A percentile compares a stretch with the other conserved stretches of the same genome.
Evolutionary conservation across 2,329 filamentous ascomycete species (phyloP).

Genomic region (Coniella vitis): DNA sequence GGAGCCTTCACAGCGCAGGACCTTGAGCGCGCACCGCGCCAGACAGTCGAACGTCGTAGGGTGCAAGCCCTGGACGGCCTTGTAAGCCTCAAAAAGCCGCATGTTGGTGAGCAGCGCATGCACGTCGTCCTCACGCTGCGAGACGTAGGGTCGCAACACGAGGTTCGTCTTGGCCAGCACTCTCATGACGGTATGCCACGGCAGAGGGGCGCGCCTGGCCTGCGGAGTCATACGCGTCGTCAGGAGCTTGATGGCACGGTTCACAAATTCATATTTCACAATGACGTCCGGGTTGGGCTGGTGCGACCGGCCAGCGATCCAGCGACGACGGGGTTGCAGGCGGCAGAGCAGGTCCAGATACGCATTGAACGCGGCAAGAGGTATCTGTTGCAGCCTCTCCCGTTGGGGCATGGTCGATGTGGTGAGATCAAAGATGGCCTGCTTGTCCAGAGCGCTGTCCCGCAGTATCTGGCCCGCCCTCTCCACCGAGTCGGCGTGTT

Average conservation of each 20-base stretch:
- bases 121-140: constrained; percentile 22
- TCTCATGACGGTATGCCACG: constrained; percentile 37
- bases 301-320: constrained; percentile 1
- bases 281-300: background rate
- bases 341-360: constrained; percentile 45
- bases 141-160: constrained; percentile 22
- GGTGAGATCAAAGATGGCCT: constrained; percentile 14
- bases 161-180: constrained; percentile 30
- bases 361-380: constrained; percentile 36
- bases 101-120: constrained; percentile 28
- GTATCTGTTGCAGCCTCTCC: constrained; percentile 23
- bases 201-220: constrained; percentile 17
- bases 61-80: constrained; percentile 26
- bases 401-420: constrained; percentile 17
- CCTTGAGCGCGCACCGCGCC: constrained; percentile 28
- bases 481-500: constrained; percentile 40
- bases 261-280: constrained; percentile 18
- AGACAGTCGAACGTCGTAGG: constrained; percentile 29
- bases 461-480: constrained; percentile 43
- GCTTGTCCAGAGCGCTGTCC: constrained; percentile 32
- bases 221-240: constrained; percentile 21
- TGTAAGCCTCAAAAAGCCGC: constrained; percentile 24
- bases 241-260: constrained; percentile 30
- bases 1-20: constrained; percentile 11
- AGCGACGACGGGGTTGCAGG: constrained; percentile 8